Evolutionary conservation across 139 green algal genomes (phyloP), one percentile per base, ranked within the genome.

Genomic region (Chlamydomonas asymmetrica): DNA sequence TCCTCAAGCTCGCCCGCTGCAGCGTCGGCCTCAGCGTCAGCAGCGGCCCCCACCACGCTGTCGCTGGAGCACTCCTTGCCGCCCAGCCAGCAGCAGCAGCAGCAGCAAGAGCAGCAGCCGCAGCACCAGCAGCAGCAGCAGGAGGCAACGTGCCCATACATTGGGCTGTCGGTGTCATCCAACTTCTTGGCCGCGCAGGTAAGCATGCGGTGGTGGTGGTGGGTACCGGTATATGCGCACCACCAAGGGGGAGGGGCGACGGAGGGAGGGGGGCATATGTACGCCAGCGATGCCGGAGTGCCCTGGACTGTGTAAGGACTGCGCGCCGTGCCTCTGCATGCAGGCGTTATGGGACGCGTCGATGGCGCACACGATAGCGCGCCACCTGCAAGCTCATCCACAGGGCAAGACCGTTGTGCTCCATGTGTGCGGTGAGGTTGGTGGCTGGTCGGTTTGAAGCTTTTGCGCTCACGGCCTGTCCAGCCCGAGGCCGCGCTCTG

Each of bases 111-210:
- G 56, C 50, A 64, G 18, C 50, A 40, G 8, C 9, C 27, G 0
- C 4, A 43, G 5, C 25, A 23, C 5, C 2, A 54, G 0, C 48
- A 62, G 37, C 49, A 45, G 31, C 62, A 69, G 62, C 62, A 54
- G 74, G 43, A 52, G 20, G 52, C 56, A 54, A 50, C 32, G 69
- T 88, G 83, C 54, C 80, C 83, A 1, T 79, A 87, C 60, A 86
- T 85, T 49, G 81, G 84, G 2, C 57, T 89, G 45, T 72, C 22
- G n/a, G 20, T 80, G 39, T 72, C 66, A 0, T 80, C 75, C 35
- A 85, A 85, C 70, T 87, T 89, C n/a, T 31, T 87, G 35, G 81
- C 76, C 29, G 84, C 84, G 3, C 84, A 89, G 63, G 67, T 61
- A n/a, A n/a, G n/a, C n/a, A n/a, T n/a, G n/a, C n/a, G n/a, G n/a